These are phyloP conservation scores for Apodospora peruviana DNA, from an alignment of 495 filamentous ascomycete genomes.

Conservation along the genomic window DNA sequence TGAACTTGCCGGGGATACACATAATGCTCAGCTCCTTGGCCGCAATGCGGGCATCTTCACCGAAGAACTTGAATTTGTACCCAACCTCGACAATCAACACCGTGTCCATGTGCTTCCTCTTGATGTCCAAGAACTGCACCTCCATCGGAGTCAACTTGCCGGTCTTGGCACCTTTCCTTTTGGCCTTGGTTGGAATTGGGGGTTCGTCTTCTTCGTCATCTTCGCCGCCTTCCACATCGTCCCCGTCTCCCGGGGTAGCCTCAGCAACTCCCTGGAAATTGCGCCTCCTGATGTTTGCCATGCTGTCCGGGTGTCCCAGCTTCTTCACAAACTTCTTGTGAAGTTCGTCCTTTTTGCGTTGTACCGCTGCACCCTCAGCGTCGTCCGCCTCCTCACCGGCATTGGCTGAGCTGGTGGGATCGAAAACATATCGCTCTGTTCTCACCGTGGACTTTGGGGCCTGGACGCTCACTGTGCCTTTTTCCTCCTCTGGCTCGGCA, in stretches of 20 bases:
- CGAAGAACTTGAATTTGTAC: constrained; percentile 97
- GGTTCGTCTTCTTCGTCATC: constrained; percentile 52
- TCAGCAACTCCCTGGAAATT: constrained; percentile 50
- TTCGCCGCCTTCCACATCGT: constrained; percentile 39
- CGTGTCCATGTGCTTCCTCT: constrained; percentile 84
- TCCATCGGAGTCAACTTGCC: constrained; percentile 93
- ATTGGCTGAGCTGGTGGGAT: constrained; percentile 11
- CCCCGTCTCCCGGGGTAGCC: constrained; percentile 38
- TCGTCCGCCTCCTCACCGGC: constrained; percentile 48
- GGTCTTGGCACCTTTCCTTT: constrained; percentile 68
- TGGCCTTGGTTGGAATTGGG: constrained; percentile 36
- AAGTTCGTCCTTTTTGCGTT: constrained; percentile 57
- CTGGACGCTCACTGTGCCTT: background rate
- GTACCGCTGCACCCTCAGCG: constrained; percentile 30
- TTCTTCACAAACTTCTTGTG: constrained; percentile 87
- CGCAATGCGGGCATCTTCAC: constrained; percentile 89
- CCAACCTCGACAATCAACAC: constrained; percentile 88
- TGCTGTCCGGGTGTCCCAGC: constrained; percentile 75
- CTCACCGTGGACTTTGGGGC: constrained; percentile 18
- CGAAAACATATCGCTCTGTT: constrained; percentile 43
- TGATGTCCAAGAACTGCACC: constrained; percentile 87
- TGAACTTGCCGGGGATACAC: constrained; percentile 91
- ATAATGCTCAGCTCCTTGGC: constrained; percentile 91
- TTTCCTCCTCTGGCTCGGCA: constrained; percentile 5
- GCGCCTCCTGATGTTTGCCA: constrained; percentile 60